A percentile compares a stretch with the other conserved stretches of the same genome.
Evolutionary conservation across 1,284 basidiomycete genomes (phyloP).

Genomic region (Boletus semigastroideus): DNA sequence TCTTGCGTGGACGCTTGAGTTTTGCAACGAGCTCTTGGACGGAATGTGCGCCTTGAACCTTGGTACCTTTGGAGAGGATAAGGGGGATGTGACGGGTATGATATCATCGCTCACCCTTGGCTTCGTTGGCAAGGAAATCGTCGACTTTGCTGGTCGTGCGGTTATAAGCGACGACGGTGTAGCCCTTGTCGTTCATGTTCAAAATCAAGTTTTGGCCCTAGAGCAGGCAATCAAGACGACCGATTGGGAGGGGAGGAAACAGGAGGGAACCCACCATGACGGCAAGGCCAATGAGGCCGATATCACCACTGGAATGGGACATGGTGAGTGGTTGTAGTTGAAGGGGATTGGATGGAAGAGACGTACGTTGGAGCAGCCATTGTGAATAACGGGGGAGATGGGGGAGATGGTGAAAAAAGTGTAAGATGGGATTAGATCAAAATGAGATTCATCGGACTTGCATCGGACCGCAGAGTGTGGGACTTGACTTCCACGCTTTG

Average conservation of each 20-base stretch:
- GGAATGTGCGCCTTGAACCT: constrained; percentile 92
- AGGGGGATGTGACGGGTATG: constrained; percentile 13
- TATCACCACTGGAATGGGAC: constrained; percentile 66
- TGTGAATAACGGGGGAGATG: constrained; percentile 28
- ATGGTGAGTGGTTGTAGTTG: not conserved
- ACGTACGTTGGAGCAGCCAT: constrained; percentile 49
- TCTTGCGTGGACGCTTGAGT: constrained; percentile 84
- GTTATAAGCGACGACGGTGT: constrained; percentile 96
- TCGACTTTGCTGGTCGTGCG: constrained; percentile 97
- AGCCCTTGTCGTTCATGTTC: constrained; percentile 99
- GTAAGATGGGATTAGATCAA: constrained; percentile 28
- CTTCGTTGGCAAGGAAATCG: constrained; percentile 93
- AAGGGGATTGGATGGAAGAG: not conserved
- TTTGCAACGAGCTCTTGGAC: constrained; percentile 86
- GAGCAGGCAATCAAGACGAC: constrained; percentile 9
- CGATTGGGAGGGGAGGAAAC: constrained; percentile 15
- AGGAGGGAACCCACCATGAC: constrained; percentile 74
- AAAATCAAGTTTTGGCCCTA: constrained; percentile 96
- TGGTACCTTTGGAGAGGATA: constrained; percentile 67
- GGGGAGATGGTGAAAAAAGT: constrained; percentile 19
- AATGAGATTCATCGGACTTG: not conserved
- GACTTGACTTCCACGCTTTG: constrained; percentile 4
- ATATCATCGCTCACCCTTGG: constrained; percentile 74
- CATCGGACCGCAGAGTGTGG: constrained; percentile 18
- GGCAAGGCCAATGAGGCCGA: constrained; percentile 93